Evolutionary conservation across 2,329 filamentous ascomycete genomes (phyloP).

Genomic region (Colletotrichum lindemuthianum): DNA sequence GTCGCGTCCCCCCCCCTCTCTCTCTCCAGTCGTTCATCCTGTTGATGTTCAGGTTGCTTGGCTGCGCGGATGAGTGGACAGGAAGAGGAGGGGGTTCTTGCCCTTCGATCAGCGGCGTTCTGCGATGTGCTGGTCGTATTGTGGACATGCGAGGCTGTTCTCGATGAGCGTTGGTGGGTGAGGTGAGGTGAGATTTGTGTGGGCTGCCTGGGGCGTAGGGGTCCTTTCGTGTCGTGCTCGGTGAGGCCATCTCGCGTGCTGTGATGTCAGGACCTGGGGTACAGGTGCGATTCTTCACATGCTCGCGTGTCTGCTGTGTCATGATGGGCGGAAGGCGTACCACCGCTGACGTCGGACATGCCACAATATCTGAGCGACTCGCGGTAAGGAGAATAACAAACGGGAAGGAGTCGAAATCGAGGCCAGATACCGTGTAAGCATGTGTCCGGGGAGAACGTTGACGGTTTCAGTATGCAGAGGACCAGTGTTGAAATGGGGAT

Average conservation of each 20-base stretch:
- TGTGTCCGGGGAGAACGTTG: too few species aligned
- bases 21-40: neutral
- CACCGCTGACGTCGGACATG: too few species aligned
- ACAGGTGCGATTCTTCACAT: constrained; percentile 13
- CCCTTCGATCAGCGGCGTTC: constrained; percentile 8
- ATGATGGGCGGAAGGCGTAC: too few species aligned
- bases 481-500: too few species aligned
- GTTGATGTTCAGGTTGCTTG: neutral
- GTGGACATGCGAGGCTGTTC: neutral
- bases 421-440: too few species aligned
- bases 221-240: neutral
- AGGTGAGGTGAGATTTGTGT: neutral
- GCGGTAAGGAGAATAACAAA: too few species aligned
- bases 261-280: constrained; percentile 3
- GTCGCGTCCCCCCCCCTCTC: neutral
- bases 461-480: too few species aligned
- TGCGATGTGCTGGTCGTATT: neutral
- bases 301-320: neutral
- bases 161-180: neutral
- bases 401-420: too few species aligned
- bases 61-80: neutral
- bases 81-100: neutral
- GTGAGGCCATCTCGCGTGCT: constrained; percentile 2
- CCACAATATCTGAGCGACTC: too few species aligned
- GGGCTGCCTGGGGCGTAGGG: neutral